phyloP scores from a whole-genome alignment of 1,284 basidiomycete species.

The Rhodotorula sp. region DNA sequence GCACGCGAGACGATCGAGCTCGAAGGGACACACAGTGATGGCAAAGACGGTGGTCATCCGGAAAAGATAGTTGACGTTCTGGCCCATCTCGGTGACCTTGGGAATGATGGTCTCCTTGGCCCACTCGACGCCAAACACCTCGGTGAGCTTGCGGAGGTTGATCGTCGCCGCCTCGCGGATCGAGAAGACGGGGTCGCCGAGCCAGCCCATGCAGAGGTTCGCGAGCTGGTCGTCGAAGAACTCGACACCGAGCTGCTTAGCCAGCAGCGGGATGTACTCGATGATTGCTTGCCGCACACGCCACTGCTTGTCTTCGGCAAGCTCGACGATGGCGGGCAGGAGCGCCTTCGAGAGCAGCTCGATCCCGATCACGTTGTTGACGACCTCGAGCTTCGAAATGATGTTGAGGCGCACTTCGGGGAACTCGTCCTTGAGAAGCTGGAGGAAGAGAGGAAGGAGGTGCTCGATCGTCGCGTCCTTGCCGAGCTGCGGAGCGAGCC shows the following conservation, averaged over 20 bases:
- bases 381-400: constrained; percentile 97
- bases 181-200: constrained; percentile 97
- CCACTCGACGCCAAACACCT: constrained; percentile 99
- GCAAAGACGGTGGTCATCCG: constrained; percentile 99
- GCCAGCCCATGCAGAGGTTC: constrained; percentile 97
- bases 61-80: constrained; percentile 96
- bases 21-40: constrained; percentile 71
- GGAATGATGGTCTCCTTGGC: constrained; percentile 92
- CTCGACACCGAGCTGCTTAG: constrained; percentile 91
- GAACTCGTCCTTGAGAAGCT: constrained; percentile 97
- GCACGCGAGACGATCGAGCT: background rate
- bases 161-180: constrained; percentile 97
- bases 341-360: constrained; percentile 93
- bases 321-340: constrained; percentile 94
- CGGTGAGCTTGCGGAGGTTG: constrained; percentile 95
- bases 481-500: constrained; percentile 92
- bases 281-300: constrained; percentile 99
- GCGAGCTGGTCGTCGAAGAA: constrained; percentile 99
- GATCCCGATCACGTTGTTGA: constrained; percentile 96
- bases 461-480: constrained; percentile 95
- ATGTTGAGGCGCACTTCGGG: constrained; percentile 97
- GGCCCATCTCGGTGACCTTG: constrained; percentile 96
- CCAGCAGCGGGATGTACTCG: constrained; percentile 95
- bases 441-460: constrained; percentile 93
- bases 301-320: constrained; percentile 99